Evolutionary conservation across 1,139 yeast genomes (phyloP), one percentile per base, ranked within the genome.

Genomic region (Nakaseomyces nivariensis): DNA sequence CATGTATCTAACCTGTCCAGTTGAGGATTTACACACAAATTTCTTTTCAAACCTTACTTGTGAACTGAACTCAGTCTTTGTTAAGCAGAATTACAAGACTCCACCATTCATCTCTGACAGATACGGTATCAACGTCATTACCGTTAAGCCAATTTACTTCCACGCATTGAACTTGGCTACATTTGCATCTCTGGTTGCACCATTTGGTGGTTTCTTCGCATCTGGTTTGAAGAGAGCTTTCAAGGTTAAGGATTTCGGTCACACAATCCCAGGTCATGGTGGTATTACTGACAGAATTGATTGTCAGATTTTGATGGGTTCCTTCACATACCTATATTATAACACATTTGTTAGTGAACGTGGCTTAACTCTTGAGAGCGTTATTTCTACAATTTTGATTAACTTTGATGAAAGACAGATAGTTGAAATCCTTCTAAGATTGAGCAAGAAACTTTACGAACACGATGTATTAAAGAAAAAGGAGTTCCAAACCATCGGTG

Each of bases 121-220:
- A 24, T 48, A 77, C 46, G 66, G 73, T 33, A 60, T 72, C 37
- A 76, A 77, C n/a, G 72, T 75, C 43, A 68, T 88, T 29, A 73
- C 81, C 25, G 65, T 89, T 48, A 88, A 86, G 61, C 97, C 98
- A 45, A 81, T 92, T 49, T 89, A 92, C 66, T 77, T 90, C 72
- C 99, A 92, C 65, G 82, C 95, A 3, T 76, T 88, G 52, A 77
- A 83, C 45, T 73, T 92, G 58, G 95, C 97, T 10, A 85, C 96
- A 3, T 92, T 94, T 75, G 98, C 99, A 7, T 90, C 97, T 1
- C 76, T 94, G 57, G 85, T 92, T 67, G 99, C 99, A 1, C 99
- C 99, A 52, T 92, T 92, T 66, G 99, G 99, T 49, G 99, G 99
- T 0, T 92, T 92, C 68, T 92, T 92, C 61, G 98, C 98, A 3